A percentile compares a stretch with the other conserved stretches of the same genome.
phyloP scores from a whole-genome alignment of 352 stramenopile species.

The Bremia lactucae region DNA sequence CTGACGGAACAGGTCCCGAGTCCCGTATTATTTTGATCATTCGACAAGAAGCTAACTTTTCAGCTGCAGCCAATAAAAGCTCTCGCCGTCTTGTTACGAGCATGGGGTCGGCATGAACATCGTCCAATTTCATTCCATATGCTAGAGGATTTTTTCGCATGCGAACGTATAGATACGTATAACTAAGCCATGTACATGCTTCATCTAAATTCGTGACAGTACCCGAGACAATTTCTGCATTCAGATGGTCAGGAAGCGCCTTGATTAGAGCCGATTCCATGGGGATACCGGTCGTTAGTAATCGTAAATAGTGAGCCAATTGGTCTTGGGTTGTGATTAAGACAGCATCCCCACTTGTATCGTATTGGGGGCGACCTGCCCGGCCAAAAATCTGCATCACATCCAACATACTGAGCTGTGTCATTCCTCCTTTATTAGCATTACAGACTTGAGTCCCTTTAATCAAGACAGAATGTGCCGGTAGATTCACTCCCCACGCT shows the following conservation, averaged over 20 bases:
- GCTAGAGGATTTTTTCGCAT: conserved; percentile 97
- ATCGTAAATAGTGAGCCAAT: conserved; percentile 89
- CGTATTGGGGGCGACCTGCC: conserved; percentile 97
- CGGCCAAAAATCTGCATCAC: conserved; percentile 99
- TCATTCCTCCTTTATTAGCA: conserved; percentile 95
- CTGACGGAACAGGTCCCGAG: conserved; percentile 21
- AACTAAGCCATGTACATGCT: conserved; percentile 93
- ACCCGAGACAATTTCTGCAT: conserved; percentile 97
- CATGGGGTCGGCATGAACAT: conserved; percentile 86
- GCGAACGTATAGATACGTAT: conserved; percentile 98
- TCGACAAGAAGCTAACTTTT: conserved; percentile 63
- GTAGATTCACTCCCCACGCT: conserved; percentile 98
- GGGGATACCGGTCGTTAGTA: conserved; percentile 92
- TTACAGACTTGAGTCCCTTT: conserved; percentile 99
- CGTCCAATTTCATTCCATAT: conserved; percentile 94
- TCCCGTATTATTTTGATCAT: conserved; percentile 80
- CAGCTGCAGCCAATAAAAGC: conserved; percentile 59
- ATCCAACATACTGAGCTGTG: conserved; percentile 97
- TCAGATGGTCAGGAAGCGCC: conserved; percentile 96
- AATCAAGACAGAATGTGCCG: conserved; percentile 97
- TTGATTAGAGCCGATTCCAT: conserved; percentile 99
- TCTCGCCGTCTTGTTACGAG: conserved; percentile 59
- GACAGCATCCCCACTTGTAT: conserved; percentile 96
- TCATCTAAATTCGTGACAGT: conserved; percentile 97
- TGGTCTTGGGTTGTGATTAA: conserved; percentile 96